Evolutionary conservation across 2,329 filamentous ascomycete species (phyloP), one percentile per base, ranked within the genome.

Genomic region (Helotiales sp.): DNA sequence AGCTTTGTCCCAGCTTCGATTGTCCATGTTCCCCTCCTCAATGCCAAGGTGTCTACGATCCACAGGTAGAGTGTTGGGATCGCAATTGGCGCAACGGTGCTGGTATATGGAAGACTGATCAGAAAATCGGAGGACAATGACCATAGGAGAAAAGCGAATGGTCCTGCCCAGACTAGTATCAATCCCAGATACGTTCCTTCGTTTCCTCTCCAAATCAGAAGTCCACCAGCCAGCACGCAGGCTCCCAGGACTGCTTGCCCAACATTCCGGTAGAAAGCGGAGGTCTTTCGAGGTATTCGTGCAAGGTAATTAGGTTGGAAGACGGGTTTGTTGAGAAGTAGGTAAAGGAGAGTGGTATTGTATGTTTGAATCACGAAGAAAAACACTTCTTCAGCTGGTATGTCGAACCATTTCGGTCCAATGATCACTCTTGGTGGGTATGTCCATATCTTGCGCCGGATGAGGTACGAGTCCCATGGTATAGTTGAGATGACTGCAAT

Each of bases 281-380:
- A 44, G 10, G 34, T 47, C 46, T 63, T 29, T 69, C 19, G 58
- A 29, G 31, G 13, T 66, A 42, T 65, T 12, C 19, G n/a, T n/a
- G 44, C 24, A 3, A 87, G 70, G 63, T 82, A 82, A 13, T 72
- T 71, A 2, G 81, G 76, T 68, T 88, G 89, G 71, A 83, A 82
- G 9, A 75, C 67, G 1, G 81, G 76, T 69, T 88, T 90, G 72
- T 81, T 89, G 19, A 87, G 70, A 1, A 90, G 72, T 9, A 89
- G 77, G 66, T 91, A 91, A 8, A 91, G 69, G 50, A 90, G 73
- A 0, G 83, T 80, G 0, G 88, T 90, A 67, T 84, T 89, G 71
- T 89, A 91, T 1, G 88, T 91, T 72, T 91, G 89, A 24, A 91
- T 82, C 19, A 89, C 73, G 70, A 91, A 91, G 78, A 91, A 91